Conservation (phyloP, 208 protist species). For the Herpetomonas samuelpessoai region DNA sequence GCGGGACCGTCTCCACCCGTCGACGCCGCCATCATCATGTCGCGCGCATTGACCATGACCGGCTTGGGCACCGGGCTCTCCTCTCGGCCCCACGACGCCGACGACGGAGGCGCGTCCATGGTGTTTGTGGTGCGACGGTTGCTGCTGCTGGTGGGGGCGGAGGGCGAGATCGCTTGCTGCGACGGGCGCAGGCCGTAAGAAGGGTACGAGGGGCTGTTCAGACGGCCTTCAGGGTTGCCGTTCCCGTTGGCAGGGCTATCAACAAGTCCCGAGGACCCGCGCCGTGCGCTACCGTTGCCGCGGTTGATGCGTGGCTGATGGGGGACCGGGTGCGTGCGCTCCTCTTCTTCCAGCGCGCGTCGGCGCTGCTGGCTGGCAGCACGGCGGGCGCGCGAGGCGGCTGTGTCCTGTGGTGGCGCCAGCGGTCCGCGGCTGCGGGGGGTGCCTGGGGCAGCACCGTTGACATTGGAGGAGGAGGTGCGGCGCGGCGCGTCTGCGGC, state of each 20-base stretch:
- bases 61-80: conserved; percentile 9
- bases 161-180: conserved; percentile 7
- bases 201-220: no score
- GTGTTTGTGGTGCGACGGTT: background rate
- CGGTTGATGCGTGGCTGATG: background rate
- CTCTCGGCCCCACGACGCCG: background rate
- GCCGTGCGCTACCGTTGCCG: background rate
- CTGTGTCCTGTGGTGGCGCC: background rate
- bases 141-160: background rate
- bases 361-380: background rate
- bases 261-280: conserved; percentile 1
- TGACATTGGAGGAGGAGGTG: no score
- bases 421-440: background rate
- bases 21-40: conserved; percentile 7
- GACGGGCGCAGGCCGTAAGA: no score
- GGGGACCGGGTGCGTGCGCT: background rate
- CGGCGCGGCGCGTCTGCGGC: no score
- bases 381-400: background rate
- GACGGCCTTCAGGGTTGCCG: no score
- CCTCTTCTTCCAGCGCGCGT: background rate
- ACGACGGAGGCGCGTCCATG: background rate
- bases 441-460: no score
- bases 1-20: no score
- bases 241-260: no score
- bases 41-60: conserved; percentile 7